Evolutionary conservation across 164 flowering plant genomes (phyloP).

Genomic region (Nelumbo lutea): DNA sequence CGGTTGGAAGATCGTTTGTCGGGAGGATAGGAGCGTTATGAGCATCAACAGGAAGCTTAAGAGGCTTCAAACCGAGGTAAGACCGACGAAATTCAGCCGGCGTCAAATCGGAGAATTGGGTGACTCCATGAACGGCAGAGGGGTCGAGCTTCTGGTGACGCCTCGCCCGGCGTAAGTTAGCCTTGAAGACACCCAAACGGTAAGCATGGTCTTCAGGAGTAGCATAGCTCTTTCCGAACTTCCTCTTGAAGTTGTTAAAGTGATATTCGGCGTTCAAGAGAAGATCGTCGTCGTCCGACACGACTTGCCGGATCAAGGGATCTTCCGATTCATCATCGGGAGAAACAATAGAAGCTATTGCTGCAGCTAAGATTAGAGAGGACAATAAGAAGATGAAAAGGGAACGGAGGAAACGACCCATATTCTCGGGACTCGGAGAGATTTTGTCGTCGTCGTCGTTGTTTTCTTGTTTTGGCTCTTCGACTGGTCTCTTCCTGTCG

Average conservation of each 20-base stretch:
- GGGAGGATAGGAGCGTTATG: conserved; percentile 80
- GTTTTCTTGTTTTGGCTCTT: too few species aligned
- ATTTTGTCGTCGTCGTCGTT: too few species aligned
- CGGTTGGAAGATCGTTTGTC: conserved; percentile 64
- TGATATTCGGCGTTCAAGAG: conserved; percentile 57
- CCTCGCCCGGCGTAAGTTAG: conserved; percentile 69
- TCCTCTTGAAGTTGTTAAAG: conserved; percentile 54
- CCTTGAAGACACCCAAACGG: conserved; percentile 64
- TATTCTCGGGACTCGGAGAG: not conserved
- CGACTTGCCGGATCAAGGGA: conserved; percentile 31
- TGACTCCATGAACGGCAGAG: conserved; percentile 83
- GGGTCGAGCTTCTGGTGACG: conserved; percentile 79
- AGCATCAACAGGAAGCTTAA: conserved; percentile 51
- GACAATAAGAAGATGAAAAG: not conserved
- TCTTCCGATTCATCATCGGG: conserved; percentile 10
- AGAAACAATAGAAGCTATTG: not conserved
- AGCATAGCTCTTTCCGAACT: conserved; percentile 56
- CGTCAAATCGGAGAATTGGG: conserved; percentile 85
- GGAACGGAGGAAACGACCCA: conserved; percentile 8
- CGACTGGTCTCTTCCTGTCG: not conserved
- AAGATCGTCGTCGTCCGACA: conserved; percentile 28
- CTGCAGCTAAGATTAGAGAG: not conserved
- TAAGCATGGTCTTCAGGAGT: conserved; percentile 70
- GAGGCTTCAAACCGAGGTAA: conserved; percentile 48
- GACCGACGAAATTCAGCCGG: conserved; percentile 60